These are phyloP conservation scores for Lumnitzera littorea DNA, from an alignment of 345 rosid species.

Conservation along the genomic window DNA sequence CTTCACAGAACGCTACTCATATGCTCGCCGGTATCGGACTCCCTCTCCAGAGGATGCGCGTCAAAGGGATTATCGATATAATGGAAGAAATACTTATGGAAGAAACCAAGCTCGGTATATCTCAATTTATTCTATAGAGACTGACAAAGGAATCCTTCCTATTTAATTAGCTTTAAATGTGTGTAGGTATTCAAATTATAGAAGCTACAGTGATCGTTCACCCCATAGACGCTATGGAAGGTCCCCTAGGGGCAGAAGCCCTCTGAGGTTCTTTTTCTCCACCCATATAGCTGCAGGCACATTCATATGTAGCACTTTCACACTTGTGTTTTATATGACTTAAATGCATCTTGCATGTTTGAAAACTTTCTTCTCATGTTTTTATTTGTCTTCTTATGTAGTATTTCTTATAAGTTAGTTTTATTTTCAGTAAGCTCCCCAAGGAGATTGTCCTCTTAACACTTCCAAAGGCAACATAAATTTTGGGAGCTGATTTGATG, in stretches of 20 bases:
- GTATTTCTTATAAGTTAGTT: too few species aligned
- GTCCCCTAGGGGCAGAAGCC: constrained; percentile 68
- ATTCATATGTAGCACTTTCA: too few species aligned
- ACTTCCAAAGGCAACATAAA: too few species aligned
- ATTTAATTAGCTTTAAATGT: not conserved
- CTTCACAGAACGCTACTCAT: constrained; percentile 82
- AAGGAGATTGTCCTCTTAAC: too few species aligned
- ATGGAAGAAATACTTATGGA: constrained; percentile 58
- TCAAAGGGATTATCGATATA: constrained; percentile 36
- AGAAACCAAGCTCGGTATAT: constrained; percentile 68
- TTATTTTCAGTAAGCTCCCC: too few species aligned
- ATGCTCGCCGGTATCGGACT: constrained; percentile 87
- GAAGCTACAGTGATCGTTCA: constrained; percentile 44
- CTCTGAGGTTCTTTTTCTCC: constrained; percentile 55
- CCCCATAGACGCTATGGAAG: constrained; percentile 52
- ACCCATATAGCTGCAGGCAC: not conserved
- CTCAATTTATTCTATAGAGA: constrained; percentile 4
- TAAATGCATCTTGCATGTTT: too few species aligned
- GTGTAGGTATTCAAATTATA: constrained; percentile 49
- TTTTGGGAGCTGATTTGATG: too few species aligned
- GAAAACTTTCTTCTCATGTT: too few species aligned
- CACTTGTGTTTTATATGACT: too few species aligned
- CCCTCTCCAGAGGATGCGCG: constrained; percentile 84
- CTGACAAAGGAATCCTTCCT: constrained; percentile 1
- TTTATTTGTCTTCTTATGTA: too few species aligned